A percentile compares a stretch with the other conserved stretches of the same genome.
These are phyloP conservation scores for Chytridium lagenaria DNA, from an alignment of 371 early-diverging fungal species.

Conservation along the genomic window DNA sequence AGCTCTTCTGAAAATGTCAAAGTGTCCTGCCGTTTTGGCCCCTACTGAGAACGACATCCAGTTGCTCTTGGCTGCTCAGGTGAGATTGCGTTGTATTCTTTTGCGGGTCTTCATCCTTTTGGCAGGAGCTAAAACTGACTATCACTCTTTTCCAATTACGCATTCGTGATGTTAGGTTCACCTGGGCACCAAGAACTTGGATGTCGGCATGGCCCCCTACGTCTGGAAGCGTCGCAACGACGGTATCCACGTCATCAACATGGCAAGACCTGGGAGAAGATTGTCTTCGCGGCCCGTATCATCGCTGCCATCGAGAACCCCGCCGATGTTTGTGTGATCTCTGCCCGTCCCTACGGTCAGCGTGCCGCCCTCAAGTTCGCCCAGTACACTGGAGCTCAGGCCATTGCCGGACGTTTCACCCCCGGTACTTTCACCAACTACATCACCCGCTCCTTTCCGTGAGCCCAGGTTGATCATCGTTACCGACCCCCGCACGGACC, in stretches of 20 bases:
- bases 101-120: too few species aligned
- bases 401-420: slow-evolving; percentile 99
- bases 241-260: slow-evolving; percentile 95
- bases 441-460: slow-evolving; percentile 96
- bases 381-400: slow-evolving; percentile 95
- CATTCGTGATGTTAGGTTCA: slow-evolving; percentile 36
- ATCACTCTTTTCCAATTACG: not conserved
- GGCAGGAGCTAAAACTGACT: too few species aligned
- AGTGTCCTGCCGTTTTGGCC: slow-evolving; percentile 63
- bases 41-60: slow-evolving; percentile 90
- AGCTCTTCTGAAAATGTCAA: slow-evolving; percentile 26
- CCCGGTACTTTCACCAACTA: slow-evolving; percentile 99
- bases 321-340: slow-evolving; percentile 92
- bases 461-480: slow-evolving; percentile 98
- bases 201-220: slow-evolving; percentile 89
- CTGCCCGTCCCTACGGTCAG: slow-evolving; percentile 97
- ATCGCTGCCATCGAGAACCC: slow-evolving; percentile 97
- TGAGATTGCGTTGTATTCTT: slow-evolving; percentile 20
- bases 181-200: slow-evolving; percentile 80
- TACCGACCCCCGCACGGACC: slow-evolving; percentile 98
- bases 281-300: slow-evolving; percentile 98
- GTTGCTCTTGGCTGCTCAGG: slow-evolving; percentile 92
- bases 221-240: slow-evolving; percentile 93
- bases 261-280: slow-evolving; percentile 99
- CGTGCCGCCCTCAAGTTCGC: slow-evolving; percentile 99